Evolutionary conservation across 352 stramenopile species (phyloP).

Genomic region (Phytophthora litchii): DNA sequence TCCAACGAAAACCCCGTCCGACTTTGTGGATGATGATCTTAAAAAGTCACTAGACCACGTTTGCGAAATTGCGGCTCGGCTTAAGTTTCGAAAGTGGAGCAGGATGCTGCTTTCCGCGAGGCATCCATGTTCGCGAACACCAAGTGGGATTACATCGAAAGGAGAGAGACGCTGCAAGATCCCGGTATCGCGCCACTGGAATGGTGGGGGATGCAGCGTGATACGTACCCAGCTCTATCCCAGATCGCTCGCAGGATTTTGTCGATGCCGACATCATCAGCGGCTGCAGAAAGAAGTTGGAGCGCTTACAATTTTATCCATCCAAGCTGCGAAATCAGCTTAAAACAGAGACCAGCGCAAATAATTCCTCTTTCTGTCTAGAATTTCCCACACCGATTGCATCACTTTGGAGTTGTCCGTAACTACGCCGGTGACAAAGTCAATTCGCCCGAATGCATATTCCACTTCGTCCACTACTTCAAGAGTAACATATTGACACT

Average conservation of each 20-base stretch:
- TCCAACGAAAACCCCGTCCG: conserved; percentile 4
- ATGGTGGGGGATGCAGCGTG: conserved; percentile 3
- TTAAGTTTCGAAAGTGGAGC: background rate
- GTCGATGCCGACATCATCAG: conserved; percentile 12
- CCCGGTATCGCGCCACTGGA: conserved; percentile 1
- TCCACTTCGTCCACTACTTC: conserved; percentile 6
- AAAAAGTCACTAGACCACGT: background rate
- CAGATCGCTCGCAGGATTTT: conserved; percentile 4
- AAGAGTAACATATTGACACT: background rate
- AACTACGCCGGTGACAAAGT: background rate
- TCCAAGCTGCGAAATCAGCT: conserved; percentile 4
- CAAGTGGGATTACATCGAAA: conserved; percentile 10
- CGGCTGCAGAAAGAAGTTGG: conserved; percentile 11
- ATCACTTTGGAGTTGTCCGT: conserved; percentile 12
- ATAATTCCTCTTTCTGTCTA: background rate
- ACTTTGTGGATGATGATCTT: conserved; percentile 13
- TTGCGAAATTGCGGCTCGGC: too few relatives aligned
- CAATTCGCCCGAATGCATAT: too few relatives aligned
- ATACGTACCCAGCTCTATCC: background rate
- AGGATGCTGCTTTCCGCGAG: background rate
- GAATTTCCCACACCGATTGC: conserved; percentile 1
- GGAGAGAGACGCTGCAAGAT: background rate
- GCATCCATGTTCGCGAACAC: background rate
- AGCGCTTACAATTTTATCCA: conserved; percentile 12
- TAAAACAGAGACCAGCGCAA: conserved; percentile 3